Evolutionary conservation across 306 rosid genomes (phyloP).

Genomic region (Cucurbita ficifolia): DNA sequence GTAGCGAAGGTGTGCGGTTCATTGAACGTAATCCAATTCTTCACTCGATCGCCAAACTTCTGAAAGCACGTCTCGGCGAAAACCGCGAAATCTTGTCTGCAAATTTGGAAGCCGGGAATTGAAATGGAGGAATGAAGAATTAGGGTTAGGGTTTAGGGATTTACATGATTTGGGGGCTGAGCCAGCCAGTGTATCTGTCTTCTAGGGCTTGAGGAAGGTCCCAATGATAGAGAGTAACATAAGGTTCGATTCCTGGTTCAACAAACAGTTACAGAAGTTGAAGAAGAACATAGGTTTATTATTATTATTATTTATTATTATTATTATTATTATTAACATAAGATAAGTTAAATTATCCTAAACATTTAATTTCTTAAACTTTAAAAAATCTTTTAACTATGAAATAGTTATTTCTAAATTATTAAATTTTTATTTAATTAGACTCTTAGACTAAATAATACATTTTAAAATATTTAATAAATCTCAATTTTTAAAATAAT

Average conservation of each 20-base stretch:
- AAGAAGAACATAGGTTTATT: too few species aligned
- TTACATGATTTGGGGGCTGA: conserved; percentile 60
- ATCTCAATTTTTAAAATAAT: too few species aligned
- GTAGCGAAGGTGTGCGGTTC: conserved; percentile 74
- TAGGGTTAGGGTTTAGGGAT: conserved; percentile 10
- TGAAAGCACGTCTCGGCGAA: conserved; percentile 76
- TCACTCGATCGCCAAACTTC: conserved; percentile 89
- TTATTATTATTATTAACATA: too few species aligned
- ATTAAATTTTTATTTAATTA: too few species aligned
- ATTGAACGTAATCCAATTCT: conserved; percentile 88
- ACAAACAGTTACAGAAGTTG: neutral
- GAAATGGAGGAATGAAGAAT: neutral
- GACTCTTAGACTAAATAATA: too few species aligned
- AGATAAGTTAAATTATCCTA: too few species aligned
- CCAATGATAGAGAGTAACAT: conserved; percentile 91
- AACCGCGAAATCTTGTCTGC: conserved; percentile 58
- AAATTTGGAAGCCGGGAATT: neutral
- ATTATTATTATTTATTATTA: too few species aligned
- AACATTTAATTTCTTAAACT: too few species aligned
- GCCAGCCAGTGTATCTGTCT: conserved; percentile 85
- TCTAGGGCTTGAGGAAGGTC: conserved; percentile 86
- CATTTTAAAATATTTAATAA: too few species aligned
- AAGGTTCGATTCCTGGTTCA: conserved; percentile 59
- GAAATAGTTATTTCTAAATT: too few species aligned
- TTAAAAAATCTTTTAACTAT: too few species aligned